phyloP scores from a whole-genome alignment of 768 basidiomycete genomes.

The Auriculariales sp. region DNA sequence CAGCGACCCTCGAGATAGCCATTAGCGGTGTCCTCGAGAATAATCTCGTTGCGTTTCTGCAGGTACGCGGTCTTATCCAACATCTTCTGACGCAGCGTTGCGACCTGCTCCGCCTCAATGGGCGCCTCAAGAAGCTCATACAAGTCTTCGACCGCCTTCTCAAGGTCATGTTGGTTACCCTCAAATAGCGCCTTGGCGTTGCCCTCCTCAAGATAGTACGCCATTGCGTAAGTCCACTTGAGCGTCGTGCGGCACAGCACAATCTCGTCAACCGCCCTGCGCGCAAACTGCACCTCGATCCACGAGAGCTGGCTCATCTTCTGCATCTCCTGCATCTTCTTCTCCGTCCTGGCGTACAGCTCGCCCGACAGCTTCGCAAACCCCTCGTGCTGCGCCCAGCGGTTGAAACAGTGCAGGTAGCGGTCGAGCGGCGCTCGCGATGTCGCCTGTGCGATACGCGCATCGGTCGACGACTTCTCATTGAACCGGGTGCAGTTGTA shows the following conservation, averaged over 20 bases:
- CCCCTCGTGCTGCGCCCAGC: constrained; percentile 98
- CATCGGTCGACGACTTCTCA: constrained; percentile 76
- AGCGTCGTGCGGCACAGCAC: constrained; percentile 85
- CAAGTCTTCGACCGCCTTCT: constrained; percentile 87
- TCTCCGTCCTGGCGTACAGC: constrained; percentile 88
- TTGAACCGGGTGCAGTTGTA: constrained; percentile 98
- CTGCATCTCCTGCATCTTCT: constrained; percentile 99
- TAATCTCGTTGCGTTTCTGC: constrained; percentile 90
- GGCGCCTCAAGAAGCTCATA: constrained; percentile 88
- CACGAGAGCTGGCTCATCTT: constrained; percentile 80
- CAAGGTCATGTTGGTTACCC: constrained; percentile 92
- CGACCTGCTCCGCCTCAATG: constrained; percentile 73
- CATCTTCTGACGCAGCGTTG: constrained; percentile 73
- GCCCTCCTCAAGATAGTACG: constrained; percentile 81
- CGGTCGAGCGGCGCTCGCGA: constrained; percentile 86
- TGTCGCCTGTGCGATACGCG: constrained; percentile 82
- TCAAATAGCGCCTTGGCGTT: constrained; percentile 94
- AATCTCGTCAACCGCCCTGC: constrained; percentile 90
- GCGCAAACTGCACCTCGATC: constrained; percentile 99
- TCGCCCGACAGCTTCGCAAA: constrained; percentile 93
- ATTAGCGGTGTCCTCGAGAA: constrained; percentile 85
- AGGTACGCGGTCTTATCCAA: constrained; percentile 97
- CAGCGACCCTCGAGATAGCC: constrained; percentile 80
- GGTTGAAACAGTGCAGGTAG: constrained; percentile 97
- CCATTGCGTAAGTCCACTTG: constrained; percentile 99